A percentile compares a stretch with the other conserved stretches of the same genome.
Conservation (phyloP, 208 protist species). For the Acanthamoeba rhysodes region DNA sequence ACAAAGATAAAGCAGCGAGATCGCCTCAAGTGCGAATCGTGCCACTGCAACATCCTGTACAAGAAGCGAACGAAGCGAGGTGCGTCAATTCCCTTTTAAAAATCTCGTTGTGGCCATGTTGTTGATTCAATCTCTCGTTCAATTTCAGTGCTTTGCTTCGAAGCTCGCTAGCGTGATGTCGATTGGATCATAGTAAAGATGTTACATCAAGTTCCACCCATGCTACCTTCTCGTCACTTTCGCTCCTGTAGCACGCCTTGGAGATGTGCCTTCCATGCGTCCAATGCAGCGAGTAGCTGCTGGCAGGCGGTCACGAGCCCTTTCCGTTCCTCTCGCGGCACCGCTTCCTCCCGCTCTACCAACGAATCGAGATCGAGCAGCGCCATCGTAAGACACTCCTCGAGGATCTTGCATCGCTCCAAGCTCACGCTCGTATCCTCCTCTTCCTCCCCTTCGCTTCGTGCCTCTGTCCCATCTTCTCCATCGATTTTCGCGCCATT, state of each 20-base stretch:
- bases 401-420: slow-evolving; percentile 25
- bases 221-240: background rate
- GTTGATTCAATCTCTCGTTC: background rate
- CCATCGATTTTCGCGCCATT: background rate
- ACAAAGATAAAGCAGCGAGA: background rate
- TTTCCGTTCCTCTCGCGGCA: background rate
- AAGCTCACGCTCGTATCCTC: background rate
- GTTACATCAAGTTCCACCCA: too few relatives aligned
- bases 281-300: background rate
- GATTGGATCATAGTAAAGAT: too few relatives aligned
- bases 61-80: slow-evolving; percentile 27
- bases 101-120: too few relatives aligned
- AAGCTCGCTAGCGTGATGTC: background rate
- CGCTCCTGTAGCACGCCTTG: too few relatives aligned
- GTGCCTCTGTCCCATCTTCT: background rate
- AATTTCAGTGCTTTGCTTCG: slow-evolving; percentile 34
- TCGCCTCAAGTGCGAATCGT: slow-evolving; percentile 15
- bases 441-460: background rate
- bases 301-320: background rate
- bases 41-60: slow-evolving; percentile 26
- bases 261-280: background rate
- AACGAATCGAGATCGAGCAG: slow-evolving; percentile 27
- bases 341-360: background rate
- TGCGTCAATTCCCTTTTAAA: background rate
- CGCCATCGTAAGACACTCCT: background rate